phyloP scores from a whole-genome alignment of 2,329 filamentous ascomycete species.

The Fusarium foetens region DNA sequence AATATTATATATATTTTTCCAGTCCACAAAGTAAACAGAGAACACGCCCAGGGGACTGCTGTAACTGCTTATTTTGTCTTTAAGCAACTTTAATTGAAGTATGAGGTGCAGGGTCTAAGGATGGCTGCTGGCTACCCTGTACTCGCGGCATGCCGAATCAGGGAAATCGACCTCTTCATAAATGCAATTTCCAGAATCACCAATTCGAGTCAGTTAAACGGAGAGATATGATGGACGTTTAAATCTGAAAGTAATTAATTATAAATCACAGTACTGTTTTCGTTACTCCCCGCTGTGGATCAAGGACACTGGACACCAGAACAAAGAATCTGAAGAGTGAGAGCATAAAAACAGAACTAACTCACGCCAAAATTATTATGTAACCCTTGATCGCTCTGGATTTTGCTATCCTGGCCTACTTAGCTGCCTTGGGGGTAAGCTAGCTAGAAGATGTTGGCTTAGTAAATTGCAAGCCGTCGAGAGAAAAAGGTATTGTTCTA shows the following conservation, averaged over 20 bases:
- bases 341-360: fast-evolving
- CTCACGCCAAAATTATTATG: fast-evolving
- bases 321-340: fast-evolving
- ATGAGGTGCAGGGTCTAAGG: fast-evolving
- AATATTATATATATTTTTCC: not conserved
- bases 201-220: fast-evolving
- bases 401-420: fast-evolving
- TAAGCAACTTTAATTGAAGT: fast-evolving
- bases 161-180: no score
- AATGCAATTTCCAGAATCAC: not conserved
- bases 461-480: fast-evolving
- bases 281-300: fast-evolving
- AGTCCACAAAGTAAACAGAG: fast-evolving
- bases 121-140: not conserved
- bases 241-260: no score
- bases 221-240: no score
- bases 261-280: fast-evolving
- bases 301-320: fast-evolving
- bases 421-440: not conserved
- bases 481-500: not conserved
- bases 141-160: fast-evolving
- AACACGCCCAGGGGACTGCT: no score
- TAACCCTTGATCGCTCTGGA: fast-evolving
- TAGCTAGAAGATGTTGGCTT: fast-evolving
- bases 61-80: not conserved